phyloP scores from a whole-genome alignment of 2,329 filamentous ascomycete species.

The Fusarium pseudocircinatum region DNA sequence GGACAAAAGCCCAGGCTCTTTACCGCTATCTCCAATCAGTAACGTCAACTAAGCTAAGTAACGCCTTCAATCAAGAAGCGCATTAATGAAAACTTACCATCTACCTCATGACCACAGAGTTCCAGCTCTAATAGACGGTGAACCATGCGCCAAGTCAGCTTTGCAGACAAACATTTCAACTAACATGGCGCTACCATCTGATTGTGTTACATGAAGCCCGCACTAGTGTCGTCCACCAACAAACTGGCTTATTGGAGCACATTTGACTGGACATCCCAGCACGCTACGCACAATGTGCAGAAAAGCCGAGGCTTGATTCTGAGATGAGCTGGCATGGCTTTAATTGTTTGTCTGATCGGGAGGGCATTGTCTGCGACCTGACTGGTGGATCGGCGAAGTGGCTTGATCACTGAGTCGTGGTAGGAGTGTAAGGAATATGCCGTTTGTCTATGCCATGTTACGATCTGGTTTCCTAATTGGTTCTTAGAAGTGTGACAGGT shows the following conservation, averaged over 20 bases:
- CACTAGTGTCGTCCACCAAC: background rate
- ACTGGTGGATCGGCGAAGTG: background rate
- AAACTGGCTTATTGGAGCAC: background rate
- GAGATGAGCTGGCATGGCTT: background rate
- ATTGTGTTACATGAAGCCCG: background rate
- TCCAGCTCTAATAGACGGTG: accelerated
- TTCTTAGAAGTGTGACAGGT: no score
- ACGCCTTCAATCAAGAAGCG: background rate
- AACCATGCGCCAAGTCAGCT: background rate
- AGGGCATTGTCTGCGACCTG: background rate
- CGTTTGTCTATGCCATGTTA: accelerated
- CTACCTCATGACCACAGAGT: accelerated
- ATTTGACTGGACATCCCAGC: background rate
- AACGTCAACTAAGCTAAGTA: no score
- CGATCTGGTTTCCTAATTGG: background rate
- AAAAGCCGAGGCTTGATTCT: accelerated
- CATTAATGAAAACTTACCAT: accelerated
- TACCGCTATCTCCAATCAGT: no score
- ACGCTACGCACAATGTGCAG: background rate
- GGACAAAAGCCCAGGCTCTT: no score
- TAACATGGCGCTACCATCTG: background rate
- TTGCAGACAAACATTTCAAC: background rate
- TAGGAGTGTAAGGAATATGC: accelerated
- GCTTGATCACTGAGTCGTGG: background rate
- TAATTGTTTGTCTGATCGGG: background rate